Percentiles rank a stretch among this genome's conserved stretches.
Conservation (phyloP, 1,284 basidiomycete species). For the Porogramme epimiltina region DNA sequence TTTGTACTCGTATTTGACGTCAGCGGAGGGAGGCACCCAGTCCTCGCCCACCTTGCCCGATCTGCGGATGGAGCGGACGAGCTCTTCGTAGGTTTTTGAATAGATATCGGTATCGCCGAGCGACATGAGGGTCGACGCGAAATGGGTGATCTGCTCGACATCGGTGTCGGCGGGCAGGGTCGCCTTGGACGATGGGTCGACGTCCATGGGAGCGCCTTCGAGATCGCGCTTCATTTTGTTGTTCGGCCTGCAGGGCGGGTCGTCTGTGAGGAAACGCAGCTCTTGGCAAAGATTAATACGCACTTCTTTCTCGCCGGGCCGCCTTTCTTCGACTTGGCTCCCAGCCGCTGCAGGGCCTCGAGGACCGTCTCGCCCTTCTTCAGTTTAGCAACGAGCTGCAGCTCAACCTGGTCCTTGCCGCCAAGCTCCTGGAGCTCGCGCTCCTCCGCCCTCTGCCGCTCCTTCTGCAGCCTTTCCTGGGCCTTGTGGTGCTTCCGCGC, state of each 20-base stretch:
- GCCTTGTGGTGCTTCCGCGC: conserved; percentile 73
- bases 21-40: conserved; percentile 79
- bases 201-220: conserved; percentile 42
- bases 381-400: conserved; percentile 71
- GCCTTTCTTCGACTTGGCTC: conserved; percentile 68
- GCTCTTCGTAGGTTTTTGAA: conserved; percentile 80
- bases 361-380: conserved; percentile 91
- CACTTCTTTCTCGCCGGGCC: conserved; percentile 39
- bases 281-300: background rate
- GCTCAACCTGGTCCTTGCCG: conserved; percentile 70
- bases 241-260: conserved; percentile 29
- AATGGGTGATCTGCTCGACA: conserved; percentile 78
- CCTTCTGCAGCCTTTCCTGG: conserved; percentile 70
- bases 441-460: conserved; percentile 75
- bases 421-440: conserved; percentile 62
- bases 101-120: conserved; percentile 84
- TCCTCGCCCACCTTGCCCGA: conserved; percentile 66
- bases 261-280: background rate
- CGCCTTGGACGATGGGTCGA: conserved; percentile 43
- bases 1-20: conserved; percentile 76
- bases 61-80: conserved; percentile 72
- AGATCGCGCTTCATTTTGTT: conserved; percentile 37
- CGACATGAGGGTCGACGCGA: conserved; percentile 82
- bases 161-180: conserved; percentile 38
- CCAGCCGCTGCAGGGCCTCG: conserved; percentile 87